Evolutionary conservation across 164 flowering plant genomes (phyloP).

Genomic region (Hamamelis virginiana): DNA sequence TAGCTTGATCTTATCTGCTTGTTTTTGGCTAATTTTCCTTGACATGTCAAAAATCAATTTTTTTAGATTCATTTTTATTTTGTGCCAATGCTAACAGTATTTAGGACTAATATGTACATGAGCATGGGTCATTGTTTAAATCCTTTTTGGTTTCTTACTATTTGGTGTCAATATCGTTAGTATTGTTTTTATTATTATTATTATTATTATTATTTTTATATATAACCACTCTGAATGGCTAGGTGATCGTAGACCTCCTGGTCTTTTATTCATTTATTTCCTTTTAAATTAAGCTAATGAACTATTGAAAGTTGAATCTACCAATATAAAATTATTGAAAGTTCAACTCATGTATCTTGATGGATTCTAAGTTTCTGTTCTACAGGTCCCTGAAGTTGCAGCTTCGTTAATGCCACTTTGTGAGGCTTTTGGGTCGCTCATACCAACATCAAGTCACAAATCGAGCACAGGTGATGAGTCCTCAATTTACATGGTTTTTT

Average conservation of each 20-base stretch:
- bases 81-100: background rate
- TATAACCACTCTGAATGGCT: background rate
- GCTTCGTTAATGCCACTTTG: slow-evolving; percentile 84
- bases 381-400: slow-evolving; percentile 87
- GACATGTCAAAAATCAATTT: background rate
- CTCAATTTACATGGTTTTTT: slow-evolving; percentile 64
- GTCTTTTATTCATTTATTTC: background rate
- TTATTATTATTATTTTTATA: too few relatives aligned
- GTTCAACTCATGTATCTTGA: background rate
- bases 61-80: too few relatives aligned
- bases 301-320: background rate
- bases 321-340: too few relatives aligned
- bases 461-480: slow-evolving; percentile 46
- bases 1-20: background rate
- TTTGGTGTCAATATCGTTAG: too few relatives aligned
- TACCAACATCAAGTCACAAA: slow-evolving; percentile 45
- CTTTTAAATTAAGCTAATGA: background rate
- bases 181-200: too few relatives aligned
- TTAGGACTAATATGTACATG: background rate
- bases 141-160: too few relatives aligned
- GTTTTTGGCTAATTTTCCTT: background rate
- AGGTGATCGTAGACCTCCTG: background rate
- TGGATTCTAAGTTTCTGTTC: slow-evolving; percentile 1
- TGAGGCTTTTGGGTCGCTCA: slow-evolving; percentile 81
- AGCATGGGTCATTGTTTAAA: too few relatives aligned